These are phyloP conservation scores for Dichomitus squalens DNA, from an alignment of 1,284 basidiomycete species.

Conservation along the genomic window DNA sequence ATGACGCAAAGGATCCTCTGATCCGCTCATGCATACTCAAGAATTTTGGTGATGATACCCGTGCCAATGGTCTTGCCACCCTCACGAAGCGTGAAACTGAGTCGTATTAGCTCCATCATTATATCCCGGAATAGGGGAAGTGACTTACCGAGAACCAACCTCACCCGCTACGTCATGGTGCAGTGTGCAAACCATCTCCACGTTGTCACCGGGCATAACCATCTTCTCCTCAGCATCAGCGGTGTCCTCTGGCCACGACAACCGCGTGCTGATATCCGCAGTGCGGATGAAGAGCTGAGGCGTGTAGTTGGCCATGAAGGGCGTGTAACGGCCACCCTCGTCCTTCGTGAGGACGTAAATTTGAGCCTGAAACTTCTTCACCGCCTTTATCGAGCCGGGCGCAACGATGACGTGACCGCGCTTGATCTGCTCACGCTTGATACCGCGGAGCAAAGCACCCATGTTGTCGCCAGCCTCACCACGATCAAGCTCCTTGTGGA, in stretches of 20 bases:
- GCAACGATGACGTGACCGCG: slow-evolving; percentile 92
- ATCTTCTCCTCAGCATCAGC: slow-evolving; percentile 81
- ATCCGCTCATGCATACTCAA: slow-evolving; percentile 43
- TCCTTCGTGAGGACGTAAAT: slow-evolving; percentile 96
- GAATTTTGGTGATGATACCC: slow-evolving; percentile 85
- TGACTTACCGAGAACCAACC: slow-evolving; percentile 77
- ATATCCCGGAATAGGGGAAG: too few relatives aligned
- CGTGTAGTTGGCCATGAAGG: slow-evolving; percentile 96
- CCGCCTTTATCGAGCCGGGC: slow-evolving; percentile 92
- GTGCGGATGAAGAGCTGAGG: slow-evolving; percentile 98
- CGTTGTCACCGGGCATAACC: slow-evolving; percentile 99
- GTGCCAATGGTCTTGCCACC: slow-evolving; percentile 95
- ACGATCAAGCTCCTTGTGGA: slow-evolving; percentile 99
- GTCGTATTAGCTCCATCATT: slow-evolving; percentile 1
- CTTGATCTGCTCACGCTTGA: slow-evolving; percentile 95
- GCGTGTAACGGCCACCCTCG: slow-evolving; percentile 95
- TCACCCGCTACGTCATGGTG: slow-evolving; percentile 92
- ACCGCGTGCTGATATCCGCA: slow-evolving; percentile 86
- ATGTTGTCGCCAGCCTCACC: slow-evolving; percentile 99
- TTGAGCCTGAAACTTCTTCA: slow-evolving; percentile 93
- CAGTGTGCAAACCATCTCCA: slow-evolving; percentile 90
- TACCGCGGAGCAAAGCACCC: slow-evolving; percentile 95
- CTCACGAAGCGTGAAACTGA: slow-evolving; percentile 94
- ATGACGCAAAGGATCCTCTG: slow-evolving; percentile 22
- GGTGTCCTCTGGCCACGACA: slow-evolving; percentile 88